Evolutionary conservation across 305 asterid genomes (phyloP), one percentile per base, ranked within the genome.

Genomic region (Fraxinus velutina): DNA sequence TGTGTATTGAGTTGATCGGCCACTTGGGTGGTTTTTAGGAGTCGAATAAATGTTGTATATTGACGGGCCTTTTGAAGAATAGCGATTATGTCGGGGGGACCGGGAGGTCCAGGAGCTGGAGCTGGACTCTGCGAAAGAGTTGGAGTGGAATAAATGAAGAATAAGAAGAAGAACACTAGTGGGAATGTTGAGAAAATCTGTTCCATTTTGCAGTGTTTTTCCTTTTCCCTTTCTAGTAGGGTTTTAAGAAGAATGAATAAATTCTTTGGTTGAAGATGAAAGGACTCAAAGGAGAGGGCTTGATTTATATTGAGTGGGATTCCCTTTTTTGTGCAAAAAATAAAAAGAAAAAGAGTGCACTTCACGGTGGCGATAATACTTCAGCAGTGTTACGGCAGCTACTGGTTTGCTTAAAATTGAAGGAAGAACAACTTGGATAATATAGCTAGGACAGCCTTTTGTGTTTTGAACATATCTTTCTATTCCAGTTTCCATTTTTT

Each of bases 61-160:
- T 29, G 32, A 29, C 32, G 32, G 32, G 32, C 32, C 32, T 29
- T 29, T 29, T 29, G 32, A 29, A 29, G 32, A 29, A 29, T 29
- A 29, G 32, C 32, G 32, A 29, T 29, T 29, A 29, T 29, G 32
- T 29, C 32, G 1, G 32, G 32, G 32, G 32, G 32, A 29, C 32
- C 32, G 32, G 77, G 78, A 2, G 68, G 85, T 1, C 81, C 84
- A 0, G 89, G 90, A 73, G 89, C 81, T 0, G 89, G 82, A 0
- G 88, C 85, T 1, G 91, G 89, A 7, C 91, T 66, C 73, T 89
- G 97, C 39, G 90, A 89, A 34, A 76, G 66, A n/a, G 80, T 64
- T 57, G 79, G 32, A 36, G 72, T 55, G 86, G 42, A 78, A 22
- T 70, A 82, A 71, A 83, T 0, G 75, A 81, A 62, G 76, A 87